These are phyloP conservation scores for Ceratocystis huliohia DNA, from an alignment of 2,329 filamentous ascomycete species.

Conservation along the genomic window DNA sequence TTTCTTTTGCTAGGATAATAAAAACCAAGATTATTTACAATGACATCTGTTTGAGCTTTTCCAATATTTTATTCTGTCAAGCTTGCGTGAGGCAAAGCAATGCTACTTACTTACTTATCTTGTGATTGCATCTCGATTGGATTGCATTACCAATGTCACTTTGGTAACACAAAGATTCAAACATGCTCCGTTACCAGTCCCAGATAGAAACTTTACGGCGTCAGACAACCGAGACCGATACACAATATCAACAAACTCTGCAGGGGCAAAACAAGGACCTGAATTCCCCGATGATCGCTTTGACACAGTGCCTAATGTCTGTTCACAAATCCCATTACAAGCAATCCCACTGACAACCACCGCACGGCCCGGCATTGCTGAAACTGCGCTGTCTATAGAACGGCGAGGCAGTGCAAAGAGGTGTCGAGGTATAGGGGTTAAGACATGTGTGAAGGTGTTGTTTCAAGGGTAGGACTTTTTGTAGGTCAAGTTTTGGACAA, in stretches of 20 bases:
- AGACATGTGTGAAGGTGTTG: not conserved
- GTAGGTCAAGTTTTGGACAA: not conserved
- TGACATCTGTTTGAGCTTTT: not conserved
- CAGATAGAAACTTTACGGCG: not conserved
- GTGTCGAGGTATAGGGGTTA: not conserved
- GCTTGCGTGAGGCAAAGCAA: not conserved
- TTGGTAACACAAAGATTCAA: conserved; percentile 8
- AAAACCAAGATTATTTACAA: not conserved
- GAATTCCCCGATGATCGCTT: not conserved
- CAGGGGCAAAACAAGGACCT: not conserved
- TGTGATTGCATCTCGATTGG: not conserved
- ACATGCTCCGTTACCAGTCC: not conserved
- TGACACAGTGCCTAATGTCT: not conserved
- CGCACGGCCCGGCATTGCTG: conserved; percentile 12
- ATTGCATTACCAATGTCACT: not conserved
- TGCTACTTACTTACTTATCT: no score
- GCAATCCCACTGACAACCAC: not conserved
- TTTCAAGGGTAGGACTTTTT: conserved; percentile 8
- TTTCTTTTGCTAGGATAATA: not conserved
- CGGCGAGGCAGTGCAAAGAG: conserved; percentile 7
- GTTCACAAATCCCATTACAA: not conserved
- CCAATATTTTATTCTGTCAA: not conserved
- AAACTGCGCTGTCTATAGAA: conserved; percentile 5
- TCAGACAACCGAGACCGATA: not conserved
- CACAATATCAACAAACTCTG: not conserved